Conservation (phyloP, 1,284 basidiomycete genomes). For the Trichosporon sp. region DNA sequence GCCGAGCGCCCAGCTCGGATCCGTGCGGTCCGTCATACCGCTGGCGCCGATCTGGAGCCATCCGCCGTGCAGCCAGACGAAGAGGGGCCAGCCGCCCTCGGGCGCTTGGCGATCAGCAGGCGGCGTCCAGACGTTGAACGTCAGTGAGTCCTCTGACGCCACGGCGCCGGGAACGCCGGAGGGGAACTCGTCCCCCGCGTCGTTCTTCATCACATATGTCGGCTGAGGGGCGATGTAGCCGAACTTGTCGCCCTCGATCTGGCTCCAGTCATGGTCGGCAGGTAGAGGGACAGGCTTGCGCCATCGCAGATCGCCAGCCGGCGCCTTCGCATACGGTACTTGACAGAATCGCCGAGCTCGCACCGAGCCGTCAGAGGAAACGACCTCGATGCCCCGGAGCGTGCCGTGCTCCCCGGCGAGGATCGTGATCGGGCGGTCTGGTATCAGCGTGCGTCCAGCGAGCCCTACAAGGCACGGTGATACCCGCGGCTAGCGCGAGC, state of each 20-base stretch:
- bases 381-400: constrained; percentile 17
- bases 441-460: constrained; percentile 9
- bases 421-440: constrained; percentile 20
- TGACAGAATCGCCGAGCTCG: constrained; percentile 22
- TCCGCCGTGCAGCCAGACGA: constrained; percentile 24
- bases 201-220: constrained; percentile 19
- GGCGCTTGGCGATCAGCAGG: constrained; percentile 6
- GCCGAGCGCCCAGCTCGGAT: constrained; percentile 10
- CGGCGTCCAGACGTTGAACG: constrained; percentile 26
- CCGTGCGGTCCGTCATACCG: constrained; percentile 23
- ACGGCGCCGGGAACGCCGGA: constrained; percentile 3
- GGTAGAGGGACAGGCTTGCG: constrained; percentile 19
- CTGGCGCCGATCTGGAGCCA: constrained; percentile 28
- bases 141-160: constrained; percentile 21
- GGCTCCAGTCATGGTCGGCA: constrained; percentile 14
- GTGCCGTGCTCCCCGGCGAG: constrained; percentile 20
- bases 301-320: constrained; percentile 21
- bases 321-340: constrained; percentile 23
- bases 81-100: constrained; percentile 22
- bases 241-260: constrained; percentile 17
- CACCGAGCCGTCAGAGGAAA: constrained; percentile 17
- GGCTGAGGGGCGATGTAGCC: constrained; percentile 23
- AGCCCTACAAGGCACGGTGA: too few relatives aligned
- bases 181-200: constrained; percentile 11
- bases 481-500: too few relatives aligned